Conservation (phyloP, 768 basidiomycete species). For the Jaapia argillacea region DNA sequence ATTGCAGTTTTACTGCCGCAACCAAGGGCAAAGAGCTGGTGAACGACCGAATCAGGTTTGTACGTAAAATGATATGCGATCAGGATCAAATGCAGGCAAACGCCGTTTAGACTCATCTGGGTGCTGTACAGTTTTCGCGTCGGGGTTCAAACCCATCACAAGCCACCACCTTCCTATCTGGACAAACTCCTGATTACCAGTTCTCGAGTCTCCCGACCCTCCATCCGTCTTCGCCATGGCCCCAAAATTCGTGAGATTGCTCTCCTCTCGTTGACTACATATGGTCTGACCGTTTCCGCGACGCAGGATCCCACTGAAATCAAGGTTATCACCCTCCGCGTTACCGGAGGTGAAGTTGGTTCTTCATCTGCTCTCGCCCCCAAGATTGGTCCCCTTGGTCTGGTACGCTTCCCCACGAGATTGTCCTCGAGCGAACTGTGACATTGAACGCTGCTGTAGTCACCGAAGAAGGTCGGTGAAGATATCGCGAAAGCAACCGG, state of each 20-base stretch:
- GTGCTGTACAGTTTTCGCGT: conserved; percentile 45
- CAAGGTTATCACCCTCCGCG: conserved; percentile 98
- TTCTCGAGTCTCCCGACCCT: too few relatives aligned
- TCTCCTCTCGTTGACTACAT: too few relatives aligned
- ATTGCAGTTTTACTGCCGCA: conserved; percentile 40
- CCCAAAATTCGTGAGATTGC: conserved; percentile 71
- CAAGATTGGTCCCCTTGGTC: conserved; percentile 99
- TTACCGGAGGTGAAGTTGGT: conserved; percentile 98
- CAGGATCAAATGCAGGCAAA: neutral
- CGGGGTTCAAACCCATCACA: too few relatives aligned
- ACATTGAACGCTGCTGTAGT: conserved; percentile 36
- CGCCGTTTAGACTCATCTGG: neutral
- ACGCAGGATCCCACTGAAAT: conserved; percentile 97
- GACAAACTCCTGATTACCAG: neutral
- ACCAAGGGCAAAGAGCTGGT: neutral
- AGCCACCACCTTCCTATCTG: conserved; percentile 6
- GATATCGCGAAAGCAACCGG: conserved; percentile 99
- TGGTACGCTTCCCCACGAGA: conserved; percentile 50
- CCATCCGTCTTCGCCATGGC: conserved; percentile 55
- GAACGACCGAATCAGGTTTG: too few relatives aligned
- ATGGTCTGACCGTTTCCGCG: too few relatives aligned
- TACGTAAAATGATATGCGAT: too few relatives aligned
- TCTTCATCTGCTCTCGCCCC: conserved; percentile 97
- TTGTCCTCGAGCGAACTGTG: neutral
- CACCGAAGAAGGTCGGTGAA: conserved; percentile 99